Conservation (phyloP, 148 eudicot genomes). For the Vaccinium macrocarpon region DNA sequence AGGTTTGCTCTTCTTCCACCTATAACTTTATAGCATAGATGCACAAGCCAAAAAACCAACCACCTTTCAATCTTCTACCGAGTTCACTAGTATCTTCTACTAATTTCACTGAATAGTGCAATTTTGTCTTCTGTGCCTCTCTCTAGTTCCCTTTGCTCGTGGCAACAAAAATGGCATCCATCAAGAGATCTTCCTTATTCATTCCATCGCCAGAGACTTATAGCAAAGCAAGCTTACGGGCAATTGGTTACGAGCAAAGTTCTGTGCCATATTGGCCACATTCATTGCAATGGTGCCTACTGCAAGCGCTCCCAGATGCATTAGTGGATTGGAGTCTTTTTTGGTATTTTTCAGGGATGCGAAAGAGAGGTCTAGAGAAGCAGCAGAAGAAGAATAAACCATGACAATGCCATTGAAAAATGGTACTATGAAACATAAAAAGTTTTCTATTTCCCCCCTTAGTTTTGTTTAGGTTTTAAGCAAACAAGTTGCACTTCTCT, state of each 20-base stretch:
- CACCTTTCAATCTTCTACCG: not conserved
- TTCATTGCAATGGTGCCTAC: slow-evolving; percentile 41
- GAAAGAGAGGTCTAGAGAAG: slow-evolving; percentile 49
- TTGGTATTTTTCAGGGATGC: slow-evolving; percentile 39
- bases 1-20: slow-evolving; percentile 32
- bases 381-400: slow-evolving; percentile 29
- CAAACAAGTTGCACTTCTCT: too few species aligned
- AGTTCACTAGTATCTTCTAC: not conserved
- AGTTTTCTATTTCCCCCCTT: not conserved
- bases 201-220: slow-evolving; percentile 59
- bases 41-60: not conserved
- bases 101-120: not conserved
- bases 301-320: slow-evolving; percentile 41
- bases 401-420: not conserved
- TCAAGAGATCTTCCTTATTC: slow-evolving; percentile 57
- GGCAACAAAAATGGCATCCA: slow-evolving; percentile 69
- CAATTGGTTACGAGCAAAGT: slow-evolving; percentile 54
- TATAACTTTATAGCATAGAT: not conserved
- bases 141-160: slow-evolving; percentile 65
- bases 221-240: slow-evolving; percentile 50
- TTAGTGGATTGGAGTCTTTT: slow-evolving; percentile 43
- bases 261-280: slow-evolving; percentile 77
- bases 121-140: not conserved
- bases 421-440: not conserved
- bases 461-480: not conserved